Conservation (phyloP, 2,329 filamentous ascomycete genomes). For the Colletotrichum navitas region DNA sequence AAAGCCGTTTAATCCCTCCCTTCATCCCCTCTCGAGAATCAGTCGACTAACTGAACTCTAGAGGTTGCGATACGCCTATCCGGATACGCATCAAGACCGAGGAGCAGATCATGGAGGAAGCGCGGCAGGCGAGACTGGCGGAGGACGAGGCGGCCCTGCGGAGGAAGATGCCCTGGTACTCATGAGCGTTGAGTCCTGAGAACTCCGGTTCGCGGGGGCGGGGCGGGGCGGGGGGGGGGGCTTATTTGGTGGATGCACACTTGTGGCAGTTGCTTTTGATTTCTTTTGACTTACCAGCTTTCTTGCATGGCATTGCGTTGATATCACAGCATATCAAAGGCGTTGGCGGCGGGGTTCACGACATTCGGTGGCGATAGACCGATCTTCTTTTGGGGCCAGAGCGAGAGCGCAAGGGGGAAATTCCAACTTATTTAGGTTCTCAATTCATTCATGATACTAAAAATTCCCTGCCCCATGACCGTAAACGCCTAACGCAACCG, state of each 20-base stretch:
- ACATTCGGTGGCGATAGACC: conserved; percentile 20
- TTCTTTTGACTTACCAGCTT: conserved; percentile 17
- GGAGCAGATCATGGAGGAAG: conserved; percentile 62
- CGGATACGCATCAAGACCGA: conserved; percentile 53
- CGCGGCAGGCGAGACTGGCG: conserved; percentile 53
- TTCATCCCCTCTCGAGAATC: conserved; percentile 8
- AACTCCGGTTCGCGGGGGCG: too few species aligned
- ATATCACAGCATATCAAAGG: conserved; percentile 36
- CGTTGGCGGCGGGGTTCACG: conserved; percentile 27
- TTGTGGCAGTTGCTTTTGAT: not conserved
- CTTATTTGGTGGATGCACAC: not conserved
- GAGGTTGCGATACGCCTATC: conserved; percentile 41
- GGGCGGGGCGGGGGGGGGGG: not conserved
- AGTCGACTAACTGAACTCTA: conserved; percentile 8
- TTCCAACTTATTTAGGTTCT: conserved; percentile 2
- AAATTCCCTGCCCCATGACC: conserved; percentile 7
- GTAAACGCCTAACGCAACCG: conserved; percentile 35
- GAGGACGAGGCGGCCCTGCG: conserved; percentile 62
- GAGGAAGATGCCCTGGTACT: conserved; percentile 59
- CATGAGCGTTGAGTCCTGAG: conserved; percentile 12
- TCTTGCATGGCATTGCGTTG: conserved; percentile 41
- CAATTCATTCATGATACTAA: conserved; percentile 33
- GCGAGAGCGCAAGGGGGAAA: not conserved
- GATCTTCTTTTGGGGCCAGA: not conserved
- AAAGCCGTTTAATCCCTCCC: conserved; percentile 51